A percentile compares a stretch with the other conserved stretches of the same genome.
These are phyloP conservation scores for Parsonsia alboflavescens DNA, from an alignment of 257 asterid species.

Conservation along the genomic window DNA sequence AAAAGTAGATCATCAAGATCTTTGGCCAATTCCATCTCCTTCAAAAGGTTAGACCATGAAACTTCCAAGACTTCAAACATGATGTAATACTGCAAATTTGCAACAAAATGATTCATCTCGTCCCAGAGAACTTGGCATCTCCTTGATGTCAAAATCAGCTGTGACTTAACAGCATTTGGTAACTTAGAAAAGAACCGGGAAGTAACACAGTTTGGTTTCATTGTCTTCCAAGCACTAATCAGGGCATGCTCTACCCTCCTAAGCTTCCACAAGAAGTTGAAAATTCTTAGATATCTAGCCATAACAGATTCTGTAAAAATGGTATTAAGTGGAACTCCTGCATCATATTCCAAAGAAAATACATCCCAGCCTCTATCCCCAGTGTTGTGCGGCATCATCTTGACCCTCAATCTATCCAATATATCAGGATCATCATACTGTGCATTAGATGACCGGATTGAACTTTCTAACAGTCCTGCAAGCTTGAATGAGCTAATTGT, in stretches of 20 bases:
- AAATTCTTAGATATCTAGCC: slow-evolving; percentile 79
- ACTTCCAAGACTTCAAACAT: slow-evolving; percentile 98
- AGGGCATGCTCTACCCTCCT: slow-evolving; percentile 93
- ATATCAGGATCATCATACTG: slow-evolving; percentile 92
- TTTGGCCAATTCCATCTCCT: slow-evolving; percentile 84
- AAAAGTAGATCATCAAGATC: slow-evolving; percentile 90
- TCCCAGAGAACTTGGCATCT: slow-evolving; percentile 98
- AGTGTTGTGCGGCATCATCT: slow-evolving; percentile 89
- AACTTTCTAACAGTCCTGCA: slow-evolving; percentile 86
- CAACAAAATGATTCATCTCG: slow-evolving; percentile 95
- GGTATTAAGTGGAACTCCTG: slow-evolving; percentile 83
- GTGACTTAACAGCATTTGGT: slow-evolving; percentile 69
- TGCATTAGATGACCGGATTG: slow-evolving; percentile 88
- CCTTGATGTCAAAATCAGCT: slow-evolving; percentile 79
- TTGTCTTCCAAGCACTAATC: slow-evolving; percentile 88
- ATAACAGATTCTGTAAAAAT: slow-evolving; percentile 87
- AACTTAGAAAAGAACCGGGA: slow-evolving; percentile 66
- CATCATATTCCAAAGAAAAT: slow-evolving; percentile 91
- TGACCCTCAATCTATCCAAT: slow-evolving; percentile 85
- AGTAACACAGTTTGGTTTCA: slow-evolving; percentile 95
- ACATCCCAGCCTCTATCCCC: slow-evolving; percentile 99
- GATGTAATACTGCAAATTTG: slow-evolving; percentile 93
- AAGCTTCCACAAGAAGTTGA: slow-evolving; percentile 96
- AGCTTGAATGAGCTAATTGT: slow-evolving; percentile 93
- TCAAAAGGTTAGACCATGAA: slow-evolving; percentile 84